Evolutionary conservation across 108 stramenopile species (phyloP).

Genomic region (Phaeodactylum tricornutum): DNA sequence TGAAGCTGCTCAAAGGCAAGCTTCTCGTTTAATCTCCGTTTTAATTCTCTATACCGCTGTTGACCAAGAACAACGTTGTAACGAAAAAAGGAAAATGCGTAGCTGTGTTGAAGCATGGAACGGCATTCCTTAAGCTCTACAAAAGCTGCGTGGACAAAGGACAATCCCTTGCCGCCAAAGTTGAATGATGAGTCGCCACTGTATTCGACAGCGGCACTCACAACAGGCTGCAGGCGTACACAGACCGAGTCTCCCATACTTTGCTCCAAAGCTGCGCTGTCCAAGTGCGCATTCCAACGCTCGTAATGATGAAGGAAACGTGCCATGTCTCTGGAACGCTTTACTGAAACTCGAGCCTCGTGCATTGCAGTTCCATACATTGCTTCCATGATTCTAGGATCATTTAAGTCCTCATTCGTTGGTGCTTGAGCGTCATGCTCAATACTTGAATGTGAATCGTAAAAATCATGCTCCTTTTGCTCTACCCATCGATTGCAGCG

Average conservation of each 20-base stretch:
- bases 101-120: slow-evolving; percentile 32
- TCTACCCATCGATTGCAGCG: slow-evolving; percentile 51
- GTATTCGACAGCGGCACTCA: slow-evolving; percentile 34
- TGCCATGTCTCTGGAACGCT: slow-evolving; percentile 21
- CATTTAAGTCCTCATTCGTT: background rate
- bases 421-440: background rate
- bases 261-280: slow-evolving; percentile 32
- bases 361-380: slow-evolving; percentile 43
- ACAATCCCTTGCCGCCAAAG: too few relatives aligned
- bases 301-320: slow-evolving; percentile 50
- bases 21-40: slow-evolving; percentile 25
- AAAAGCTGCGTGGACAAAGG: slow-evolving; percentile 48
- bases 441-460: slow-evolving; percentile 6
- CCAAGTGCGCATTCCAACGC: slow-evolving; percentile 36
- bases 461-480: slow-evolving; percentile 12
- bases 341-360: slow-evolving; percentile 18
- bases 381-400: background rate
- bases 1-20: slow-evolving; percentile 36
- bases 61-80: slow-evolving; percentile 9
- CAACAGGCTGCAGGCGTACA: slow-evolving; percentile 29
- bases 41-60: slow-evolving; percentile 4
- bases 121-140: slow-evolving; percentile 48
- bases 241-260: slow-evolving; percentile 37
- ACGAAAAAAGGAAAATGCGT: slow-evolving; percentile 37
- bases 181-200: slow-evolving; percentile 25